These are phyloP conservation scores for Hericium coralloides DNA, from an alignment of 768 basidiomycete species.

Conservation along the genomic window DNA sequence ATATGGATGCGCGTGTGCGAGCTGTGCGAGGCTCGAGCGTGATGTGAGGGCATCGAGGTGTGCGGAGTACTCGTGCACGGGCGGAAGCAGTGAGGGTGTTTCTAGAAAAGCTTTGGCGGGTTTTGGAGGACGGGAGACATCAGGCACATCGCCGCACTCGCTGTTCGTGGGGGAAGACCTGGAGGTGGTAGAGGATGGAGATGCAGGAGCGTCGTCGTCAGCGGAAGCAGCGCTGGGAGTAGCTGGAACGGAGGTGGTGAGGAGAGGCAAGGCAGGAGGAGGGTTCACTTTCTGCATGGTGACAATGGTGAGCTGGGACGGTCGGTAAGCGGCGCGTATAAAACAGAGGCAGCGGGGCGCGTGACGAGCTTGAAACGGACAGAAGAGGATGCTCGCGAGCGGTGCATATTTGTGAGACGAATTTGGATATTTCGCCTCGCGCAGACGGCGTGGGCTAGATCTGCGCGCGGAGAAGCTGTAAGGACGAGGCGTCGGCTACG, in stretches of 20 bases:
- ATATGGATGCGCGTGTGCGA: constrained; percentile 53
- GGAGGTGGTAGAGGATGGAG: background rate
- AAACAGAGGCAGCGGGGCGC: too few relatives aligned
- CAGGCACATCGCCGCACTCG: constrained; percentile 9
- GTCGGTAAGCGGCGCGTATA: too few relatives aligned
- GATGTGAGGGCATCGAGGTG: background rate
- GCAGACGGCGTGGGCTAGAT: too few relatives aligned
- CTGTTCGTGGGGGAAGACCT: constrained; percentile 10
- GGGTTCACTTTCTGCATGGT: too few relatives aligned
- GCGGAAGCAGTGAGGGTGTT: constrained; percentile 12
- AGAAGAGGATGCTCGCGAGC: too few relatives aligned
- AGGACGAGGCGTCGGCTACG: too few relatives aligned
- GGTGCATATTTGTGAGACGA: too few relatives aligned
- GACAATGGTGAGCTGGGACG: too few relatives aligned
- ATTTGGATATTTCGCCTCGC: too few relatives aligned
- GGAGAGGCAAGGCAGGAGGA: too few relatives aligned
- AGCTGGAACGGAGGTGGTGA: background rate
- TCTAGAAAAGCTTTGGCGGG: constrained; percentile 7
- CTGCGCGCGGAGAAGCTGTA: too few relatives aligned
- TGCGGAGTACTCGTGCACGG: constrained; percentile 1
- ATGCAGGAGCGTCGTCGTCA: background rate
- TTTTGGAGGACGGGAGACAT: constrained; percentile 1
- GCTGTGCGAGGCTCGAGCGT: constrained; percentile 4
- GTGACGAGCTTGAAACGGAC: too few relatives aligned
- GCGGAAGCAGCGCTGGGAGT: background rate